Percentiles rank a stretch among this genome's conserved stretches.
Conservation (phyloP, 352 stramenopile genomes). For the Elongisporangium undulatum region DNA sequence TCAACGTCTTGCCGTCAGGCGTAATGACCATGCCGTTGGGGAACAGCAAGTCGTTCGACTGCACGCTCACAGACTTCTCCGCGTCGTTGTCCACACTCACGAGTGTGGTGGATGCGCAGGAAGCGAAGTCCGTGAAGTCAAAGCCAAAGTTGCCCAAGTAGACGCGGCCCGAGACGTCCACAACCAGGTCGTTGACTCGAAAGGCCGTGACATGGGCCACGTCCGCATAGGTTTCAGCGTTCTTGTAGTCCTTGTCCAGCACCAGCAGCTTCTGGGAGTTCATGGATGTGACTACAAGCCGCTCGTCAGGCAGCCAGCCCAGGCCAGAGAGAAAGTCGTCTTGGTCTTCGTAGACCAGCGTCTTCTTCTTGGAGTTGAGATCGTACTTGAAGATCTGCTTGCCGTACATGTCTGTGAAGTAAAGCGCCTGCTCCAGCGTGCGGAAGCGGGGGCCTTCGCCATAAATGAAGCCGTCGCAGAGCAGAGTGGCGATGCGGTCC, state of each 20-base stretch:
- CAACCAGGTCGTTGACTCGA: constrained; percentile 62
- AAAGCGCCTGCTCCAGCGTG: constrained; percentile 38
- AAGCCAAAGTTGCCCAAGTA: constrained; percentile 74
- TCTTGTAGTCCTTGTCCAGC: constrained; percentile 25
- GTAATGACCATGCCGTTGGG: constrained; percentile 73
- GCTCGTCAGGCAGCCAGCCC: constrained; percentile 58
- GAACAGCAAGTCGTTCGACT: constrained; percentile 55
- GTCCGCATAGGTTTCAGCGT: constrained; percentile 40
- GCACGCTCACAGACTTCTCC: constrained; percentile 26
- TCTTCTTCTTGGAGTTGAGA: constrained; percentile 24
- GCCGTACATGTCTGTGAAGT: constrained; percentile 64
- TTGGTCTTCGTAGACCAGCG: constrained; percentile 34
- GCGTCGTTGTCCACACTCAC: constrained; percentile 34
- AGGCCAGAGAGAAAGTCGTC: constrained; percentile 52
- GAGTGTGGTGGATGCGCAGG: constrained; percentile 44
- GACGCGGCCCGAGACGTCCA: constrained; percentile 27
- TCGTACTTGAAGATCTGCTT: constrained; percentile 58
- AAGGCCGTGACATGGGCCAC: constrained; percentile 40
- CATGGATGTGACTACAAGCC: constrained; percentile 53
- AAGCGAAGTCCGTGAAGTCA: constrained; percentile 23
- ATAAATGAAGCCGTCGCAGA: constrained; percentile 33
- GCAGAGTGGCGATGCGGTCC: constrained; percentile 17
- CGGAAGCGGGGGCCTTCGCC: constrained; percentile 63
- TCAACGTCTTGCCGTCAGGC: constrained; percentile 65
- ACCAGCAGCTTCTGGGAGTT: constrained; percentile 40